phyloP scores from a whole-genome alignment of 768 basidiomycete species.

The Porphyrellus cyaneotinctus region DNA sequence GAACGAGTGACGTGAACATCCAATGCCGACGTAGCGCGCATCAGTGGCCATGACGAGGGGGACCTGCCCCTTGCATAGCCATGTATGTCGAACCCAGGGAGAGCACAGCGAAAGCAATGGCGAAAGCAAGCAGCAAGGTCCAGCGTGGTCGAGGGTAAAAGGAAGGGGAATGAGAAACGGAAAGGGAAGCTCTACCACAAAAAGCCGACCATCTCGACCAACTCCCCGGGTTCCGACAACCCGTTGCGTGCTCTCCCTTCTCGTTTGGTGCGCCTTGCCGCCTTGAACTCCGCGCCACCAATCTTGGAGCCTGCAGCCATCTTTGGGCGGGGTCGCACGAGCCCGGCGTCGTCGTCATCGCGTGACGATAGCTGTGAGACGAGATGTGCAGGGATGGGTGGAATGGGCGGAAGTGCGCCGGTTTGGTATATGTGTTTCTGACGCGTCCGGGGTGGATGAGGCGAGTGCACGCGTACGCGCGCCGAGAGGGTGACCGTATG shows the following conservation, averaged over 20 bases:
- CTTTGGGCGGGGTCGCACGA: slow-evolving; percentile 21
- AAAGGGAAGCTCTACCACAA: background rate
- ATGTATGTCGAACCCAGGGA: background rate
- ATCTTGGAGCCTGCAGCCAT: slow-evolving; percentile 23
- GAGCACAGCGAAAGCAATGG: background rate
- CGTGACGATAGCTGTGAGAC: background rate
- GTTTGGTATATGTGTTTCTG: slow-evolving; percentile 15
- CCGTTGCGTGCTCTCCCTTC: slow-evolving; percentile 12
- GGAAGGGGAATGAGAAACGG: no score
- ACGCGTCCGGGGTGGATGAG: slow-evolving; percentile 7
- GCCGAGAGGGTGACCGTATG: slow-evolving; percentile 22
- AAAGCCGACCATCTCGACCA: slow-evolving; percentile 32
- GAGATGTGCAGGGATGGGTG: slow-evolving; percentile 19
- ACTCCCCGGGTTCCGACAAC: slow-evolving; percentile 14
- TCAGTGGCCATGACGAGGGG: background rate
- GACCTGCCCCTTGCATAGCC: background rate
- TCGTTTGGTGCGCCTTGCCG: slow-evolving; percentile 25
- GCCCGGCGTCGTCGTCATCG: slow-evolving; percentile 12
- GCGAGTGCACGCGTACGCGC: slow-evolving; percentile 12
- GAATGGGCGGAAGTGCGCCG: slow-evolving; percentile 26
- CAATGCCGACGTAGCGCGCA: background rate
- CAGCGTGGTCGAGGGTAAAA: background rate
- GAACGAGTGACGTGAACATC: background rate
- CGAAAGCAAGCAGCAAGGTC: background rate
- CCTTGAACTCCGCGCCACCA: slow-evolving; percentile 29